These are phyloP conservation scores for Metschnikowia lochheadii DNA, from an alignment of 805 yeast species.

Conservation along the genomic window DNA sequence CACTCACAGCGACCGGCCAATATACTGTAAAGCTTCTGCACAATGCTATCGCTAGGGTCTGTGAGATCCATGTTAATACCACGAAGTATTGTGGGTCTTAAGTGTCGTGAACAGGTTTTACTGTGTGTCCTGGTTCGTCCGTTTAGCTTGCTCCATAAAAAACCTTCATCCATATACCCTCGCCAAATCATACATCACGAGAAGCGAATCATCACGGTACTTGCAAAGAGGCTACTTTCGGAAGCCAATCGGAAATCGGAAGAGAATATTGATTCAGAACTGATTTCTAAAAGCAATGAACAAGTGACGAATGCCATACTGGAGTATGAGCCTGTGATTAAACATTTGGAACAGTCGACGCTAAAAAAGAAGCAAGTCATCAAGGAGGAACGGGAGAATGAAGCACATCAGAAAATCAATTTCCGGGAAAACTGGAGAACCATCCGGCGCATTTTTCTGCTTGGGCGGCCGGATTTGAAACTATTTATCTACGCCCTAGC, in stretches of 20 bases:
- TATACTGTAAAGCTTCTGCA: background rate
- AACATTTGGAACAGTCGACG: slow-evolving; percentile 28
- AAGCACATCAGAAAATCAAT: slow-evolving; percentile 22
- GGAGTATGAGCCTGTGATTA: slow-evolving; percentile 18
- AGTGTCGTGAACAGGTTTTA: background rate
- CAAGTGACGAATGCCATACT: background rate
- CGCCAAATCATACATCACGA: background rate
- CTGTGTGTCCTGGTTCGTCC: background rate
- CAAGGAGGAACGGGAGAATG: slow-evolving; percentile 29
- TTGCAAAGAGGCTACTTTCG: background rate
- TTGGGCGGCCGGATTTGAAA: slow-evolving; percentile 38
- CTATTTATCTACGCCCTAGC: slow-evolving; percentile 37
- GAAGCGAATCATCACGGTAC: background rate
- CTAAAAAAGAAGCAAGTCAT: slow-evolving; percentile 22
- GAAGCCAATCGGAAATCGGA: background rate
- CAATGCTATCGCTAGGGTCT: slow-evolving; percentile 4
- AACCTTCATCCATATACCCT: background rate
- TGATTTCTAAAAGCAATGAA: no score
- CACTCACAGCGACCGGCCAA: background rate
- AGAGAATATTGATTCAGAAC: background rate
- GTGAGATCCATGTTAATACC: background rate
- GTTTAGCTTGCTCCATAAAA: background rate
- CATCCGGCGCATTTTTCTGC: slow-evolving; percentile 32
- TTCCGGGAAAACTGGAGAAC: slow-evolving; percentile 34
- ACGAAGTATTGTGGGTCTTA: background rate